Conservation (phyloP, 2,329 filamentous ascomycete species). For the Epichloe coenophiala region DNA sequence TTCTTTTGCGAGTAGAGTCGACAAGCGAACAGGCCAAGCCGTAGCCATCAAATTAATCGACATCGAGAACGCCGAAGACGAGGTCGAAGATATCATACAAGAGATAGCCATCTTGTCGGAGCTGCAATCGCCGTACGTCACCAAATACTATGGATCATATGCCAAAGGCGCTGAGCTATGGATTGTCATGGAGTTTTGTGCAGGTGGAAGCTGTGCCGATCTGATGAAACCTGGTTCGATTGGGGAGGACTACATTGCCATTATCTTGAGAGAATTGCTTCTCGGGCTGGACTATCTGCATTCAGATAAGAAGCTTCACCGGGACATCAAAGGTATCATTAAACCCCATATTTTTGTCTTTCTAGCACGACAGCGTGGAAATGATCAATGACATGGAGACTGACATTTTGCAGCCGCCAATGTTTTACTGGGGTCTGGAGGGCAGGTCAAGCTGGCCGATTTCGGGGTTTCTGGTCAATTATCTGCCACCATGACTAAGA, state of each 20-base stretch:
- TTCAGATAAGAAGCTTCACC: slow-evolving; percentile 86
- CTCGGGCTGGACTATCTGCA: slow-evolving; percentile 88
- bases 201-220: slow-evolving; percentile 89
- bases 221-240: slow-evolving; percentile 89
- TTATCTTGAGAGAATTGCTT: slow-evolving; percentile 81
- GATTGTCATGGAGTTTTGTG: slow-evolving; percentile 99
- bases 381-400: background rate
- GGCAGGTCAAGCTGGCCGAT: slow-evolving; percentile 92
- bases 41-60: slow-evolving; percentile 99
- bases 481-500: slow-evolving; percentile 97
- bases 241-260: slow-evolving; percentile 90
- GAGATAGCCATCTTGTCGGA: slow-evolving; percentile 96
- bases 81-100: slow-evolving; percentile 98
- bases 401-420: slow-evolving; percentile 57
- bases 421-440: slow-evolving; percentile 73
- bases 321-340: slow-evolving; percentile 78
- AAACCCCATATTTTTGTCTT: background rate
- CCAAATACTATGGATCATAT: slow-evolving; percentile 94
- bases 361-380: background rate
- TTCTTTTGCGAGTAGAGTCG: slow-evolving; percentile 46
- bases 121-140: slow-evolving; percentile 90
- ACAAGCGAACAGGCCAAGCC: slow-evolving; percentile 82
- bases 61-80: slow-evolving; percentile 96
- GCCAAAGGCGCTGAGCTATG: slow-evolving; percentile 91
- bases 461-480: slow-evolving; percentile 95